Evolutionary conservation across 345 rosid species (phyloP).

Genomic region (Nephelium lappaceum): DNA sequence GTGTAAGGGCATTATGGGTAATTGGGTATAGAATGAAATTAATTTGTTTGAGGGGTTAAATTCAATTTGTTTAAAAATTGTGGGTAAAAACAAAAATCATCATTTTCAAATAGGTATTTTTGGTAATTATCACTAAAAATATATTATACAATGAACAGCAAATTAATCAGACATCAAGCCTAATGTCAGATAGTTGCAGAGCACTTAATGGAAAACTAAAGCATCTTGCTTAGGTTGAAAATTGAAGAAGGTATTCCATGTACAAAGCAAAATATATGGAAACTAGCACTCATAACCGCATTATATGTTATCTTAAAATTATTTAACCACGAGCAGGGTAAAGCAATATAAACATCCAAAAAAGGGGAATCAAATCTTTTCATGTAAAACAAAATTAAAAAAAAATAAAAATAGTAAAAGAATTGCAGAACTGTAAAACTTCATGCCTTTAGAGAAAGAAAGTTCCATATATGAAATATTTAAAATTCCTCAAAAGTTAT

Average conservation of each 20-base stretch:
- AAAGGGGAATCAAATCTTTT: neutral
- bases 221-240: neutral
- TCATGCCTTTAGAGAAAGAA: too few relatives aligned
- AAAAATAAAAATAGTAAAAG: too few relatives aligned
- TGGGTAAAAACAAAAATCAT: too few relatives aligned
- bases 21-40: too few relatives aligned
- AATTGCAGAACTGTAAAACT: too few relatives aligned
- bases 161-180: neutral
- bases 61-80: too few relatives aligned
- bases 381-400: neutral
- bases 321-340: neutral
- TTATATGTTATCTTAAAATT: neutral
- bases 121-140: too few relatives aligned
- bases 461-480: too few relatives aligned
- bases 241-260: neutral
- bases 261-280: neutral
- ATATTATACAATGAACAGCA: neutral
- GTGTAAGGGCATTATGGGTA: too few relatives aligned
- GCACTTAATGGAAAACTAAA: neutral
- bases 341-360: neutral
- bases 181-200: neutral
- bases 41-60: too few relatives aligned
- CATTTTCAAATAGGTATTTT: too few relatives aligned
- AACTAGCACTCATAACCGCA: neutral
- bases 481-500: too few relatives aligned